Percentiles rank a stretch among this genome's conserved stretches.
phyloP scores from a whole-genome alignment of 352 stramenopile genomes.

The Elongisporangium senticosum region DNA sequence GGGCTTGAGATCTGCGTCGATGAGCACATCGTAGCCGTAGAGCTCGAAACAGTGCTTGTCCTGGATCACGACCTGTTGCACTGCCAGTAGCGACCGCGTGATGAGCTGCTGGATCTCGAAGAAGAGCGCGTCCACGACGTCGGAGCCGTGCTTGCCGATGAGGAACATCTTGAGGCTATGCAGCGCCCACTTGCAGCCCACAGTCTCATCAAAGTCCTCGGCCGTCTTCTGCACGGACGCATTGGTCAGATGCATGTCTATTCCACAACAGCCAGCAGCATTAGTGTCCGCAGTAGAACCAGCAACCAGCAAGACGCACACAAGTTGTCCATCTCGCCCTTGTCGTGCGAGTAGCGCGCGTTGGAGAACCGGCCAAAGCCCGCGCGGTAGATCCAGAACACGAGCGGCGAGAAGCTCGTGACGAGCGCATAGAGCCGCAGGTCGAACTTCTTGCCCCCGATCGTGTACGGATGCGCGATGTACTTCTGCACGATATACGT shows the following conservation, averaged over 20 bases:
- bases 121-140: conserved; percentile 65
- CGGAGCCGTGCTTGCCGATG: conserved; percentile 62
- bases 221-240: conserved; percentile 87
- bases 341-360: conserved; percentile 15
- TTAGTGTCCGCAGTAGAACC: not conserved
- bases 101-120: conserved; percentile 80
- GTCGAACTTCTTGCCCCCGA: conserved; percentile 90
- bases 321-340: conserved; percentile 25
- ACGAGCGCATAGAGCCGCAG: conserved; percentile 86
- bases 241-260: conserved; percentile 94
- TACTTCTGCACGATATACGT: conserved; percentile 82
- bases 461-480: conserved; percentile 86
- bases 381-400: conserved; percentile 50
- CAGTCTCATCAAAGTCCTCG: conserved; percentile 64
- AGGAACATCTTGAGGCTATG: conserved; percentile 55
- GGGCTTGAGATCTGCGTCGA: conserved; percentile 76
- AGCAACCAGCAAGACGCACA: conserved; percentile 8
- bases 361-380: conserved; percentile 72
- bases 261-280: not conserved
- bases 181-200: conserved; percentile 68
- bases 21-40: conserved; percentile 88
- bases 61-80: conserved; percentile 86
- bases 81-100: conserved; percentile 72
- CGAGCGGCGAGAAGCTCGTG: conserved; percentile 36
- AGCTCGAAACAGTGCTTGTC: conserved; percentile 89